Conservation (phyloP, 129 eudicot species). For the Ambrosia trifida region DNA sequence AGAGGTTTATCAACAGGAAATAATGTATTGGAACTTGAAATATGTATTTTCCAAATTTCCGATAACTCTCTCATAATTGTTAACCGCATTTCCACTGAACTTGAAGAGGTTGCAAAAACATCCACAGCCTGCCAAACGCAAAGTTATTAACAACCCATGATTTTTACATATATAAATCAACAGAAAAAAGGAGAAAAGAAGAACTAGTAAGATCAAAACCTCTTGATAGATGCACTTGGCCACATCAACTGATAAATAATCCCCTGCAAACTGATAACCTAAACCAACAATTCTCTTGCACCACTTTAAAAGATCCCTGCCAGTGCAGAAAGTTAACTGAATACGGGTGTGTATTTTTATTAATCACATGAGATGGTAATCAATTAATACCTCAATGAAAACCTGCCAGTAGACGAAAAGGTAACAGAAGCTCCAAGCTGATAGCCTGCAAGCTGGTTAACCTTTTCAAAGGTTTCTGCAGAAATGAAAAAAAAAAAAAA, state of each 20-base stretch:
- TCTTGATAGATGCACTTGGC: conserved; percentile 59
- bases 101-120: conserved; percentile 74
- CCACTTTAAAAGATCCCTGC: conserved; percentile 91
- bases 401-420: conserved; percentile 56
- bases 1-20: conserved; percentile 69
- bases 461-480: conserved; percentile 80
- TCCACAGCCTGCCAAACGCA: conserved; percentile 77
- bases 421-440: conserved; percentile 41
- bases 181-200: background rate
- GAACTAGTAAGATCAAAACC: conserved; percentile 39
- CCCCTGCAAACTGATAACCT: conserved; percentile 48
- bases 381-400: conserved; percentile 65
- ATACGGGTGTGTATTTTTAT: background rate
- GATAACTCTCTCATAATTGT: conserved; percentile 66
- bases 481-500: background rate
- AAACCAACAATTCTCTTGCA: conserved; percentile 74
- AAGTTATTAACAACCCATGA: conserved; percentile 17
- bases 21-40: conserved; percentile 43
- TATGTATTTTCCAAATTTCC: conserved; percentile 60
- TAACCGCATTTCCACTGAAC: conserved; percentile 59
- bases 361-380: conserved; percentile 4
- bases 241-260: conserved; percentile 38
- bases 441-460: conserved; percentile 53
- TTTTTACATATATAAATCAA: background rate
- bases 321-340: conserved; percentile 19